Conservation (phyloP, 139 green algal genomes). For the Asterochloris erici region DNA sequence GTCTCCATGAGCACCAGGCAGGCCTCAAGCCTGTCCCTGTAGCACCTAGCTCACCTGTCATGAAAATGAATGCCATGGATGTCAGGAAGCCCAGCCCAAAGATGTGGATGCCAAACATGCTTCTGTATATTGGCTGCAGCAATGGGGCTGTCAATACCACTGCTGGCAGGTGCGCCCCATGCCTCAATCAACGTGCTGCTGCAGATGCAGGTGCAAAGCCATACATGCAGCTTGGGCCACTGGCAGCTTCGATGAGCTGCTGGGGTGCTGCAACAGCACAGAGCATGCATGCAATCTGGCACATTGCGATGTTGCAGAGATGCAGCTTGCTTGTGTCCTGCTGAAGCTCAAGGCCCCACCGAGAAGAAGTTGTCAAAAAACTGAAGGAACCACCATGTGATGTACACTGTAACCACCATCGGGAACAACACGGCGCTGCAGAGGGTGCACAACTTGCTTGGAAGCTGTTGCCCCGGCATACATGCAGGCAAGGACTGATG, state of each 20-base stretch:
- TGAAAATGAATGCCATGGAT: slow-evolving; percentile 85
- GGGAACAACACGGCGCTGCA: slow-evolving; percentile 81
- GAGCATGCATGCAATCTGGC: neutral
- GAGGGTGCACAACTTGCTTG: neutral
- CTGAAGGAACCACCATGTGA: slow-evolving; percentile 79
- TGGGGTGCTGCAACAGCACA: no score
- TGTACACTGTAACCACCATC: slow-evolving; percentile 76
- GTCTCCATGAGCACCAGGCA: neutral
- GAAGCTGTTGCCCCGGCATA: neutral
- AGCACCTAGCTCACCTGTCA: slow-evolving; percentile 29
- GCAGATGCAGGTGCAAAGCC: neutral
- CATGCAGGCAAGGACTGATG: neutral
- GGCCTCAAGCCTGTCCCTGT: no score
- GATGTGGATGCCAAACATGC: slow-evolving; percentile 84
- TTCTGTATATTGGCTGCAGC: slow-evolving; percentile 69
- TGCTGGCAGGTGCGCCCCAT: no score
- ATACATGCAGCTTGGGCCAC: neutral
- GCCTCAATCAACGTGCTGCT: no score
- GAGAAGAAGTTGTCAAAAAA: slow-evolving; percentile 96
- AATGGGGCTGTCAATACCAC: no score
- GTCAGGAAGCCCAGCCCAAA: slow-evolving; percentile 91
- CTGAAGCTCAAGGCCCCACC: slow-evolving; percentile 22
- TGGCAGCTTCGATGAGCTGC: neutral
- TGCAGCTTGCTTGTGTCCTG: neutral
- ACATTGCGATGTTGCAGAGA: neutral